phyloP scores from a whole-genome alignment of 352 stramenopile genomes.

The Phytophthora pluvialis region DNA sequence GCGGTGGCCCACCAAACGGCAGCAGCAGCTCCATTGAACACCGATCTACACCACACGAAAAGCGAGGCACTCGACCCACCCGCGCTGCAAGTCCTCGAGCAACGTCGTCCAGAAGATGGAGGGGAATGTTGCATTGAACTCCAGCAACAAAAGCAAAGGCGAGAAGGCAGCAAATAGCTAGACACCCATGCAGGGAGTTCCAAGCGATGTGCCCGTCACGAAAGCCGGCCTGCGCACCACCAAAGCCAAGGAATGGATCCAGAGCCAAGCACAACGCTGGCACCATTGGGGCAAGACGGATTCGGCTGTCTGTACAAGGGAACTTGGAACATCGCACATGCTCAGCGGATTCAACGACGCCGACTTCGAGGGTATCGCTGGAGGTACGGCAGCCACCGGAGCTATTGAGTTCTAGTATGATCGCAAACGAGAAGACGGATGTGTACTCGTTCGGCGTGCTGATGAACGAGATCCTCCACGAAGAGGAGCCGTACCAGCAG shows the following conservation, averaged over 20 bases:
- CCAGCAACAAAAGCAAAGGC: not conserved
- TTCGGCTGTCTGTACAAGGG: conserved; percentile 39
- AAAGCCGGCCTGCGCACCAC: conserved; percentile 34
- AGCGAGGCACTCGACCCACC: conserved; percentile 25
- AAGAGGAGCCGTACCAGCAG: conserved; percentile 50
- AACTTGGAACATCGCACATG: conserved; percentile 35
- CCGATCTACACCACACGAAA: conserved; percentile 34
- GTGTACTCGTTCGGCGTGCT: conserved; percentile 52
- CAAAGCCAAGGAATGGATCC: conserved; percentile 35
- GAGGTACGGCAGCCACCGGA: conserved; percentile 55
- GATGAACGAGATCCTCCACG: conserved; percentile 52
- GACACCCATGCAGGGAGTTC: conserved; percentile 7
- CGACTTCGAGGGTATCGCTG: conserved; percentile 38
- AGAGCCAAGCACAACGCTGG: conserved; percentile 32
- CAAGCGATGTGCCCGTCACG: conserved; percentile 29
- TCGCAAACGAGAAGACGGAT: conserved; percentile 46
- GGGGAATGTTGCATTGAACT: conserved; percentile 16
- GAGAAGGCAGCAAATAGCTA: conserved; percentile 12
- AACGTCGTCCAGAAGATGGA: conserved; percentile 33
- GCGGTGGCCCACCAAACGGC: conserved; percentile 2
- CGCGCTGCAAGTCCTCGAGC: conserved; percentile 31
- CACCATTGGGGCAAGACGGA: conserved; percentile 35
- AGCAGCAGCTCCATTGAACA: conserved; percentile 4
- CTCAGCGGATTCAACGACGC: conserved; percentile 19
- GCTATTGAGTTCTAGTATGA: conserved; percentile 29